Evolutionary conservation across 2,329 filamentous ascomycete species (phyloP).

Genomic region (Drechslera avenae): DNA sequence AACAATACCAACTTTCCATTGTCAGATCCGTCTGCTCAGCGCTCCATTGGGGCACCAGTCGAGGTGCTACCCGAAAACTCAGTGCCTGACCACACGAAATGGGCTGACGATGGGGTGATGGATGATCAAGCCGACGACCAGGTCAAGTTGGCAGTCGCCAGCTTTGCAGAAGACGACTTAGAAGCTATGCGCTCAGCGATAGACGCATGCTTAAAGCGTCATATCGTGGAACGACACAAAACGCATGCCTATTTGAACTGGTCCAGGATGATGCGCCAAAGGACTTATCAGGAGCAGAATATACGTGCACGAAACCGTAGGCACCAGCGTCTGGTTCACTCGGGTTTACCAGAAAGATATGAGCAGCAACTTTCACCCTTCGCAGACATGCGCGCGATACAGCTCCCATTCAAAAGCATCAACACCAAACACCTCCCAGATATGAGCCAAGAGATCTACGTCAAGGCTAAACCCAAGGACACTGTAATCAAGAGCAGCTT

Average conservation of each 20-base stretch:
- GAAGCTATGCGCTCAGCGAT: constrained; percentile 11
- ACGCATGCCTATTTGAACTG: constrained; percentile 23
- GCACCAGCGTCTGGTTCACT: neutral
- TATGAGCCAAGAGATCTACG: constrained; percentile 26
- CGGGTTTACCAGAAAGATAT: constrained; percentile 12
- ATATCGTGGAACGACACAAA: constrained; percentile 18
- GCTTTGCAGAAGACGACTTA: constrained; percentile 15
- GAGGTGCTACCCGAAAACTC: neutral
- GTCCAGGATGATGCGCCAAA: constrained; percentile 25
- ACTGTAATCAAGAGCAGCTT: constrained; percentile 9
- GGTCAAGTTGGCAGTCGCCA: neutral
- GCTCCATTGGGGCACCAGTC: neutral
- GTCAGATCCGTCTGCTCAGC: neutral
- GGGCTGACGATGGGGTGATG: no score
- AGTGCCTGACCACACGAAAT: no score
- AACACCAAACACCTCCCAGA: constrained; percentile 2
- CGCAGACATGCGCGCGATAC: constrained; percentile 23
- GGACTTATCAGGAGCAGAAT: constrained; percentile 28
- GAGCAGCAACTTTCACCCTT: constrained; percentile 33
- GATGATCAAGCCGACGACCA: neutral
- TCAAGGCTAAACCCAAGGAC: constrained; percentile 17
- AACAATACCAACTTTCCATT: neutral
- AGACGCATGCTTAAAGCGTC: constrained; percentile 18
- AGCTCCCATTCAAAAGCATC: constrained; percentile 11
- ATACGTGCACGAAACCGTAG: constrained; percentile 11